A percentile compares a stretch with the other conserved stretches of the same genome.
phyloP scores from a whole-genome alignment of 208 protist genomes.

The Leishmania mexicana region DNA sequence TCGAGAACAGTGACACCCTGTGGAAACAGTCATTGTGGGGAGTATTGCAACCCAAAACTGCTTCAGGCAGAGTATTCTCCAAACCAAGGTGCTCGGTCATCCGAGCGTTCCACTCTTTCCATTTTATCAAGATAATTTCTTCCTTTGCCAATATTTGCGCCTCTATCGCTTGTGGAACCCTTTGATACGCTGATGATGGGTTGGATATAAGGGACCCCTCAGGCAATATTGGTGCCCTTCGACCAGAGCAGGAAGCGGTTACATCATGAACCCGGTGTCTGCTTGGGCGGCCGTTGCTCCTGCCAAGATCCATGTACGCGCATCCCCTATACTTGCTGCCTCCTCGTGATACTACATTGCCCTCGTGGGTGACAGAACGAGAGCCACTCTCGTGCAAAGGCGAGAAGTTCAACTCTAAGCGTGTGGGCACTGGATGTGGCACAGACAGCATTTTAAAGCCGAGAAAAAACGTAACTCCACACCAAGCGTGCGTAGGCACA shows the following conservation, averaged over 20 bases:
- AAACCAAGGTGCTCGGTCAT: slow-evolving; percentile 13
- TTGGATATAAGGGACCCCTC: slow-evolving; percentile 3
- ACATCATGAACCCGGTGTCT: background rate
- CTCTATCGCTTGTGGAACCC: background rate
- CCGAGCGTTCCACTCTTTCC: slow-evolving; percentile 16
- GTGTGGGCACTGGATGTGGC: background rate
- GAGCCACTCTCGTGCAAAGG: no score
- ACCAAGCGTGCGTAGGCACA: background rate
- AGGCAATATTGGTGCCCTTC: background rate
- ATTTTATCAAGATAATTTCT: slow-evolving; percentile 17
- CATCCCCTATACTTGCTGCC: background rate
- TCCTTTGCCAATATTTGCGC: background rate
- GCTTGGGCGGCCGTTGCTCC: background rate
- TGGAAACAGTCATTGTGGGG: slow-evolving; percentile 3
- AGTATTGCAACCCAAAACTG: background rate
- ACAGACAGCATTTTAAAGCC: background rate
- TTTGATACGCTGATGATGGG: slow-evolving; percentile 3
- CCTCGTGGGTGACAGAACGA: background rate
- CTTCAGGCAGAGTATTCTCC: slow-evolving; percentile 8
- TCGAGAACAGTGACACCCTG: slow-evolving; percentile 3
- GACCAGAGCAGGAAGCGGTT: background rate
- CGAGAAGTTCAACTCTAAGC: background rate
- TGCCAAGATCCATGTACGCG: background rate
- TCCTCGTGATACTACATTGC: background rate
- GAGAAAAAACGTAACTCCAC: no score